A percentile compares a stretch with the other conserved stretches of the same genome.
Evolutionary conservation across 176 grass and related monocot species (phyloP).

Genomic region (Pontederia crassipes): DNA sequence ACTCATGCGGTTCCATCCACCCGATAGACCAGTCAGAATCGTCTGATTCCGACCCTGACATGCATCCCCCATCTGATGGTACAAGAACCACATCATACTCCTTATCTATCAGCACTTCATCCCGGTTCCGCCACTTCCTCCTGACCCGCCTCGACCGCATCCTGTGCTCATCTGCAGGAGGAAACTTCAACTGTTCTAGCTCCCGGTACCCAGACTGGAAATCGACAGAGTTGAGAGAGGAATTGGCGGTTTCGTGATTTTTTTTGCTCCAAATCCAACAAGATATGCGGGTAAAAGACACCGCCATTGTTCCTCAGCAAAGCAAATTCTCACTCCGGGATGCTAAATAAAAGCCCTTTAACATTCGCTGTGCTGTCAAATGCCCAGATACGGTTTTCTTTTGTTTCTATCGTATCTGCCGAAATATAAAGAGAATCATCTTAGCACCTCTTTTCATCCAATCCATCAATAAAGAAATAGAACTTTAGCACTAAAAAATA

Average conservation of each 20-base stretch:
- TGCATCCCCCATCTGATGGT: slow-evolving; percentile 13
- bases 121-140: slow-evolving; percentile 20
- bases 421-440: no score
- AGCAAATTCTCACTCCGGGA: no score
- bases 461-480: no score
- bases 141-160: slow-evolving; percentile 10
- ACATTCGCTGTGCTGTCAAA: no score
- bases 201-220: slow-evolving; percentile 6
- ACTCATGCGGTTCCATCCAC: slow-evolving; percentile 13
- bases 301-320: slow-evolving; percentile 10
- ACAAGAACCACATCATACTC: slow-evolving; percentile 18
- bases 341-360: no score
- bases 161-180: slow-evolving; percentile 4
- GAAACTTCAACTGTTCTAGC: slow-evolving; percentile 9
- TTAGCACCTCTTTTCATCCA: no score
- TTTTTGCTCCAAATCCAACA: slow-evolving; percentile 18
- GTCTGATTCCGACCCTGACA: slow-evolving; percentile 14
- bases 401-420: no score
- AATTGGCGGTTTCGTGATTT: slow-evolving; percentile 7
- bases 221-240: slow-evolving; percentile 13
- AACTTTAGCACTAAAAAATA: no score
- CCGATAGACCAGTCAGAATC: slow-evolving; percentile 21
- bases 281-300: slow-evolving; percentile 21
- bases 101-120: slow-evolving; percentile 15
- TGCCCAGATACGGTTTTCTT: no score